Conservation (phyloP, 768 basidiomycete species). For the Mycena capillaripes region DNA sequence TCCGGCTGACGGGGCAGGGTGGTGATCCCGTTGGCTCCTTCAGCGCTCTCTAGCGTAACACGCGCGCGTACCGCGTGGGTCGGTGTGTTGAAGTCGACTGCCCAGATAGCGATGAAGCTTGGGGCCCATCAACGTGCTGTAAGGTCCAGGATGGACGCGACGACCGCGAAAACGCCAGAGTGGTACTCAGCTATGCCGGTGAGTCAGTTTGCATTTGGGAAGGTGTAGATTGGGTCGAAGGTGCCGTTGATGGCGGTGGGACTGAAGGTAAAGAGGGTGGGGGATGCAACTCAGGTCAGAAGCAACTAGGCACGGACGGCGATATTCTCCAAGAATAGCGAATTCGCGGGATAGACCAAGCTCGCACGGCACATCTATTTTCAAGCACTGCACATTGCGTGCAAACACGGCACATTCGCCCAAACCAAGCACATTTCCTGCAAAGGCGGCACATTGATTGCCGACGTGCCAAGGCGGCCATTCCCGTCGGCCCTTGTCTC, state of each 20-base stretch:
- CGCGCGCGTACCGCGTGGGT: background rate
- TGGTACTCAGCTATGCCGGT: constrained; percentile 22
- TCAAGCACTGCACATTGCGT: too few species aligned
- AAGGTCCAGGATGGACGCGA: background rate
- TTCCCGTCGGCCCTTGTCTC: too few species aligned
- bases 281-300: constrained; percentile 16
- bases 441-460: too few species aligned
- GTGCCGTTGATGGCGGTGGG: constrained; percentile 17
- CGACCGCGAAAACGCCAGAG: constrained; percentile 12
- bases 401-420: too few species aligned
- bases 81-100: constrained; percentile 9
- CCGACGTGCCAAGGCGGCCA: too few species aligned
- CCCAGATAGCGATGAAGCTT: constrained; percentile 13
- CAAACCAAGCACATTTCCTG: too few species aligned
- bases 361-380: too few species aligned
- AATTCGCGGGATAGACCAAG: too few species aligned
- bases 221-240: constrained; percentile 2
- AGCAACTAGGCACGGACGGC: constrained; percentile 15
- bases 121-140: background rate
- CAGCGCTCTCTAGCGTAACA: background rate
- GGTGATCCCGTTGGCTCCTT: background rate
- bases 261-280: constrained; percentile 10
- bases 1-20: background rate
- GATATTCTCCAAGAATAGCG: constrained; percentile 22
- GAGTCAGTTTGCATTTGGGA: constrained; percentile 6